Percentiles rank a stretch among this genome's conserved stretches.
Conservation (phyloP, 192 early-diverging fungal genomes). For the Umbelopsis sp. region DNA sequence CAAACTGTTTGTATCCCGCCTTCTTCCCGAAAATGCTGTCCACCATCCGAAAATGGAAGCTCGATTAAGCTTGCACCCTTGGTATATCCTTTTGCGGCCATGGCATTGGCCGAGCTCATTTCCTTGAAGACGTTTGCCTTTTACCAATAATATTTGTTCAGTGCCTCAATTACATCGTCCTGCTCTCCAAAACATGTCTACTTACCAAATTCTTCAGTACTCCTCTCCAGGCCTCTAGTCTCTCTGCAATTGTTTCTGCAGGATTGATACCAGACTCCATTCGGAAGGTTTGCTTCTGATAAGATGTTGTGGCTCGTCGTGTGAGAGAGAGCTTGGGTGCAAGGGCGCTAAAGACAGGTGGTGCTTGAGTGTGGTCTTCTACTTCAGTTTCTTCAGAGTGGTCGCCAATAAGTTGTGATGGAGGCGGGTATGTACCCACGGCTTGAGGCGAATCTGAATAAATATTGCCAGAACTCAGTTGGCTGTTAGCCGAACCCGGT, state of each 20-base stretch:
- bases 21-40: slow-evolving; percentile 27
- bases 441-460: neutral
- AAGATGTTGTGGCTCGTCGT: slow-evolving; percentile 3
- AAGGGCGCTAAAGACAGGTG: slow-evolving; percentile 30
- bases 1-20: slow-evolving; percentile 40
- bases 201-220: slow-evolving; percentile 37
- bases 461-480: neutral
- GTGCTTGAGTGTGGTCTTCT: slow-evolving; percentile 1
- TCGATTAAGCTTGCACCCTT: slow-evolving; percentile 9
- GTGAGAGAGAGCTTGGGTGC: slow-evolving; percentile 21
- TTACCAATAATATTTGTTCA: too few species aligned
- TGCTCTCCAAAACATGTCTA: too few species aligned
- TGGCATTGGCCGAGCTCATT: slow-evolving; percentile 23
- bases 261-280: slow-evolving; percentile 38
- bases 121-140: slow-evolving; percentile 35
- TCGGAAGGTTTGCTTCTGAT: slow-evolving; percentile 32
- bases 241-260: slow-evolving; percentile 15
- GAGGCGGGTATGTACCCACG: neutral
- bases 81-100: slow-evolving; percentile 20
- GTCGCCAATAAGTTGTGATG: neutral
- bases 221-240: slow-evolving; percentile 30
- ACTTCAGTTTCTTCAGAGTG: neutral
- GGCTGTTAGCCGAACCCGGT: neutral
- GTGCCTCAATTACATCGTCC: too few species aligned
- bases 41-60: slow-evolving; percentile 19